Evolutionary conservation across 768 basidiomycete species (phyloP), one percentile per base, ranked within the genome.

Genomic region (Macrolepiota fuliginosa): DNA sequence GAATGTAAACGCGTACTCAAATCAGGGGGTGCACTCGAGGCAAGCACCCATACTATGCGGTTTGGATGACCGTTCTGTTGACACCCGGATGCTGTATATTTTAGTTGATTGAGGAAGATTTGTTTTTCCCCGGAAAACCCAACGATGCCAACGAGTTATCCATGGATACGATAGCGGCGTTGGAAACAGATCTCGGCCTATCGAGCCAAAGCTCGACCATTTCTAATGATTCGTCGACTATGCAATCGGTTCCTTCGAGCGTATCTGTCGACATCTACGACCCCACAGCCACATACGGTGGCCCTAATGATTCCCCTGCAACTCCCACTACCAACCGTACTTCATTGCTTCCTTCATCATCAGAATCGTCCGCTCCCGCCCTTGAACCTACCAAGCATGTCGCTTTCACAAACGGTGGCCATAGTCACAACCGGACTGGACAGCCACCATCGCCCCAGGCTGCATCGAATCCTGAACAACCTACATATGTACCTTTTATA

Each of bases 1-100:
- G 90, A 91, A 69, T 81, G 90, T 19, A 72, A 76, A 13, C 81
- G 90, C 19, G 85, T 92, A 0, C 83, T 91, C 83, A 90, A 87
- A 70, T 82, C 88, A 11, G 88, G 89, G 39, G 89, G 79, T n/a
- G 83, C 86, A 5, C 81, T 91, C 58, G 88, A 91, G 76, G 88
- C 86, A 65, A 46, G 72, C 67, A 22, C 51, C 7, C 42, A 19
- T 49, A 56, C 37, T 32, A 36, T 56, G 60, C 19, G 1, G 36
- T 45, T 42, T 22, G 15, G 19, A n/a, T 7, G 19, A 19, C 22
- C 22, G 47, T 17, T 49, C 13, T 19, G 27, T 50, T 54, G 7
- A 54, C 27, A 24, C n/a, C 13, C 2, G 7, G 37, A 52, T 37
- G 0, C 39, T 39, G 4, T 7, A 19, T n/a, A 19, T 9, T 22